Evolutionary conservation across 2,329 filamentous ascomycete species (phyloP).

Genomic region (Blumeria graminis): DNA sequence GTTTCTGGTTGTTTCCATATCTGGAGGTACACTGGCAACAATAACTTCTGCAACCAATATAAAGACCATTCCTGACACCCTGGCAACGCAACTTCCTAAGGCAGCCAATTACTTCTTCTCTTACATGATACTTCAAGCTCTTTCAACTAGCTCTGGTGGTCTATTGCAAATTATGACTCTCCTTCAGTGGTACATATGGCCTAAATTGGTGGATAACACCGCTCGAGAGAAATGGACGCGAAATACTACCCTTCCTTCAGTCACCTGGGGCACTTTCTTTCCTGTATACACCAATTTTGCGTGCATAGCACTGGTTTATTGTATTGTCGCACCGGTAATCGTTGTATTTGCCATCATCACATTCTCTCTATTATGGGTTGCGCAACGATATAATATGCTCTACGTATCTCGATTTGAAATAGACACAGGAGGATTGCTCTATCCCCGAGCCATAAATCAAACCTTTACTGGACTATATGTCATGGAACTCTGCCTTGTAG

Average conservation of each 20-base stretch:
- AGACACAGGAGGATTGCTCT: constrained; percentile 81
- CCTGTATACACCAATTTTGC: constrained; percentile 93
- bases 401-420: constrained; percentile 77
- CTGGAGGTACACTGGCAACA: constrained; percentile 45
- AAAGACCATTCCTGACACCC: constrained; percentile 38
- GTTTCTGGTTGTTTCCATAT: constrained; percentile 77
- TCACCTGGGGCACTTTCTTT: constrained; percentile 86
- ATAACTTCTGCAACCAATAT: constrained; percentile 28
- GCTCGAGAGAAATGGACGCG: constrained; percentile 60
- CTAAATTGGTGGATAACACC: constrained; percentile 63
- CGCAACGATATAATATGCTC: constrained; percentile 88
- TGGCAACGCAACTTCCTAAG: constrained; percentile 61
- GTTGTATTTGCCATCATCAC: constrained; percentile 83
- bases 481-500: constrained; percentile 77
- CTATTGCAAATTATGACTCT: constrained; percentile 65
- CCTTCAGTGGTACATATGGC: constrained; percentile 57
- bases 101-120: constrained; percentile 96
- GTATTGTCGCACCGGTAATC: constrained; percentile 71
- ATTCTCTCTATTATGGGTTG: constrained; percentile 76
- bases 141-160: constrained; percentile 75
- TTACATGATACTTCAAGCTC: constrained; percentile 86
- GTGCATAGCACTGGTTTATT: constrained; percentile 76
- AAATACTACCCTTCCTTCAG: constrained; percentile 51
- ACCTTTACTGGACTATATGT: constrained; percentile 87
- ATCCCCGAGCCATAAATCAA: constrained; percentile 81